phyloP scores from a whole-genome alignment of 805 yeast species.

The Ogataea naganishii region DNA sequence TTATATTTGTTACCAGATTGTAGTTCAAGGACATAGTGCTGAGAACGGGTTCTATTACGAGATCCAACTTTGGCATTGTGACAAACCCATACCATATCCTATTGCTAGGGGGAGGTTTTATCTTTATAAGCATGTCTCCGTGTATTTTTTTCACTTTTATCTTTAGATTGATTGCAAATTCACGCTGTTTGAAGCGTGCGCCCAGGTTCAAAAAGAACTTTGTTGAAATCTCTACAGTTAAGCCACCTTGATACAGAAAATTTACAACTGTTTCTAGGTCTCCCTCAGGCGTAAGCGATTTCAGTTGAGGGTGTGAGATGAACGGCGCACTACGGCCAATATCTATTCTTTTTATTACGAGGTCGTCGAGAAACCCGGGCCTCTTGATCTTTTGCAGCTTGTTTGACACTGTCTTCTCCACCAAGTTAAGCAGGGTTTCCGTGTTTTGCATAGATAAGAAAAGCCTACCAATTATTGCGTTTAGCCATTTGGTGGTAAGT shows the following conservation, averaged over 20 bases:
- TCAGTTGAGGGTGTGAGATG: slow-evolving; percentile 62
- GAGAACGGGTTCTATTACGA: slow-evolving; percentile 84
- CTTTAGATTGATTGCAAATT: slow-evolving; percentile 64
- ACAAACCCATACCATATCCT: slow-evolving; percentile 89
- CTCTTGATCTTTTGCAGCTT: slow-evolving; percentile 73
- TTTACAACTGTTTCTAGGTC: slow-evolving; percentile 51
- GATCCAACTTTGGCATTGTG: slow-evolving; percentile 63
- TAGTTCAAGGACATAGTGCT: slow-evolving; percentile 77
- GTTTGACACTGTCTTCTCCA: slow-evolving; percentile 53
- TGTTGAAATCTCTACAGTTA: slow-evolving; percentile 71
- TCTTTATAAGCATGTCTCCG: slow-evolving; percentile 60
- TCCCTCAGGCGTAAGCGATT: slow-evolving; percentile 75
- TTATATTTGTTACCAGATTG: slow-evolving; percentile 68
- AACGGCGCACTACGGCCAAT: slow-evolving; percentile 80
- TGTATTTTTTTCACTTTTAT: slow-evolving; percentile 59
- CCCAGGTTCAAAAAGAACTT: slow-evolving; percentile 72
- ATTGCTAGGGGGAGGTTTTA: slow-evolving; percentile 88
- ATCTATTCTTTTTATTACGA: slow-evolving; percentile 60
- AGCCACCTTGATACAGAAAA: slow-evolving; percentile 66
- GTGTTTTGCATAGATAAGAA: slow-evolving; percentile 75
- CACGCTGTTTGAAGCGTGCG: slow-evolving; percentile 60
- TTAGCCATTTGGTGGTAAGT: slow-evolving; percentile 80
- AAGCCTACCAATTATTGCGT: slow-evolving; percentile 77
- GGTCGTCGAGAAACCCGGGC: slow-evolving; percentile 83
- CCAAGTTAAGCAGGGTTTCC: slow-evolving; percentile 46